Conservation (phyloP, 2,329 filamentous ascomycete species). For the Aspergillus brasiliensis region DNA sequence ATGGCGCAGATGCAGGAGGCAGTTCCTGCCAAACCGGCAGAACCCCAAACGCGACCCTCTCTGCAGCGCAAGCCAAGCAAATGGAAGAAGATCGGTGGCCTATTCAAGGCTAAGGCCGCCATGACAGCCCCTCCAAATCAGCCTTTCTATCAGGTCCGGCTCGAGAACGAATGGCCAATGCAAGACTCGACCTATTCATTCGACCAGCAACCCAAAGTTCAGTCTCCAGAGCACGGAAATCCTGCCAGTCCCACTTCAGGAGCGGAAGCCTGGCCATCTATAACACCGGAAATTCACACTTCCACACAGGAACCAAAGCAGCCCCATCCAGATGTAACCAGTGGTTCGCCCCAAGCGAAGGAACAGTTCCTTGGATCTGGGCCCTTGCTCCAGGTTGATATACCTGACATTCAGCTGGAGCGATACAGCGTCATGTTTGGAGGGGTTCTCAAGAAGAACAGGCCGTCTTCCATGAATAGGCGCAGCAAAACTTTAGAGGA, state of each 20-base stretch:
- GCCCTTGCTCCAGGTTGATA: slow-evolving; percentile 70
- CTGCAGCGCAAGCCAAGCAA: slow-evolving; percentile 44
- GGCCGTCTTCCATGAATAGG: slow-evolving; percentile 36
- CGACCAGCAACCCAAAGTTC: slow-evolving; percentile 15
- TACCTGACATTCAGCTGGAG: slow-evolving; percentile 79
- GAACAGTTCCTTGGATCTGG: neutral
- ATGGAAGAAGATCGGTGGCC: slow-evolving; percentile 50
- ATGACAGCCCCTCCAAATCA: slow-evolving; percentile 23
- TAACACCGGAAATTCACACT: slow-evolving; percentile 25
- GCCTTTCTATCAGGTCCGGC: slow-evolving; percentile 34
- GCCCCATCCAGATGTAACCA: neutral
- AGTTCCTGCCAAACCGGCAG: slow-evolving; percentile 13
- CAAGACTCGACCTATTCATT: slow-evolving; percentile 25
- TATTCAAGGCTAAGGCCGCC: slow-evolving; percentile 45
- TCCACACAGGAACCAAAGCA: slow-evolving; percentile 25
- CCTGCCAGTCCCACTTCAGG: slow-evolving; percentile 11
- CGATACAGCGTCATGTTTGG: slow-evolving; percentile 95
- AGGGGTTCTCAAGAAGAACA: slow-evolving; percentile 61
- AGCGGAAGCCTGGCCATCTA: slow-evolving; percentile 24
- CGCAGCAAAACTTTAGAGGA: slow-evolving; percentile 46
- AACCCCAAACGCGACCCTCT: slow-evolving; percentile 14
- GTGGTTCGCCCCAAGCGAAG: slow-evolving; percentile 8
- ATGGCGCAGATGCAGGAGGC: slow-evolving; percentile 20
- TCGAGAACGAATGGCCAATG: slow-evolving; percentile 22
- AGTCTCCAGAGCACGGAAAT: neutral